phyloP scores from a whole-genome alignment of 371 early-diverging fungal species.

The Lichtheimia corymbifera region DNA sequence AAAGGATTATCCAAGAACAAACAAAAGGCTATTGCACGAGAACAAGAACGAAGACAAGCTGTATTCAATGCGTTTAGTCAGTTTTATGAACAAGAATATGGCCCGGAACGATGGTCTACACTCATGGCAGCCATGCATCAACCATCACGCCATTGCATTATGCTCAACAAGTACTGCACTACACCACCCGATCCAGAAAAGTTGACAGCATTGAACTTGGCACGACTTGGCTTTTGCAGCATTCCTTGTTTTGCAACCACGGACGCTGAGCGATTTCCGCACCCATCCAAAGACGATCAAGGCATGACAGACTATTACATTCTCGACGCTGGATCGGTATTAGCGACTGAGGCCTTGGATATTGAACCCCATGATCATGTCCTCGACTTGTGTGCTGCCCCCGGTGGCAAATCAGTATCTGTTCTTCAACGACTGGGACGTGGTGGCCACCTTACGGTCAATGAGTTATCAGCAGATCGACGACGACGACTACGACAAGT shows the following conservation, averaged over 20 bases:
- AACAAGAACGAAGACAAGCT: conserved; percentile 34
- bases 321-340: conserved; percentile 71
- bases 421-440: conserved; percentile 53
- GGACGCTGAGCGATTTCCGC: conserved; percentile 34
- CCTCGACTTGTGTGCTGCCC: conserved; percentile 80
- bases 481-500: conserved; percentile 53
- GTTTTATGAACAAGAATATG: conserved; percentile 51
- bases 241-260: conserved; percentile 44
- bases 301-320: conserved; percentile 53
- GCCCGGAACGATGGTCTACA: conserved; percentile 51
- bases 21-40: conserved; percentile 33
- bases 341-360: conserved; percentile 62
- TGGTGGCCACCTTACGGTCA: conserved; percentile 50
- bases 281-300: conserved; percentile 34
- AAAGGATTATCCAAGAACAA: conserved; percentile 40
- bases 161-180: conserved; percentile 54
- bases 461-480: conserved; percentile 60
- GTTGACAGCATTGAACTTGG: conserved; percentile 23
- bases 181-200: conserved; percentile 20
- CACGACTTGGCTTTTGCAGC: conserved; percentile 32
- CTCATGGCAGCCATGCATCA: conserved; percentile 46
- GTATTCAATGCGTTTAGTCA: conserved; percentile 37
- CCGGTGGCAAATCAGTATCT: conserved; percentile 70
- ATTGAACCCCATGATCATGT: conserved; percentile 71
- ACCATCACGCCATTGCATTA: conserved; percentile 47